phyloP scores from a whole-genome alignment of 2,329 filamentous ascomycete species.

The Dothistroma septosporum region DNA sequence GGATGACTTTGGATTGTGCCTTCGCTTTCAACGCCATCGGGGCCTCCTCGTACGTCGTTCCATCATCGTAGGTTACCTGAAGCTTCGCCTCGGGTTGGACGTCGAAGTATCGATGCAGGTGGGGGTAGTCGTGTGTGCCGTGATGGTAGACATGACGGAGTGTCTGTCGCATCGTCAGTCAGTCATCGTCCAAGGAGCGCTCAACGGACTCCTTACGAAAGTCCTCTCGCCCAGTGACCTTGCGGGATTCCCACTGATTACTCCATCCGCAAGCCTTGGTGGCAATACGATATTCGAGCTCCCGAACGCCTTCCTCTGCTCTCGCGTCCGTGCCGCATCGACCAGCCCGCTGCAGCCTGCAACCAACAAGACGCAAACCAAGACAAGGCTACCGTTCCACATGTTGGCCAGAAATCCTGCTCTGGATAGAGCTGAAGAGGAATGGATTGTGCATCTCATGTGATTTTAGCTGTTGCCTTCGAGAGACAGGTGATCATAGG shows the following conservation, averaged over 20 bases:
- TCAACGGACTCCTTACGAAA: conserved; percentile 27
- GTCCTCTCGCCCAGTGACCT: conserved; percentile 24
- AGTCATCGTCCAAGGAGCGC: not conserved
- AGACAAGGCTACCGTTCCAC: conserved; percentile 17
- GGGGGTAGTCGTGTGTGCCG: conserved; percentile 73
- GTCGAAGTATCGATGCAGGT: conserved; percentile 72
- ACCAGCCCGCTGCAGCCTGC: conserved; percentile 12
- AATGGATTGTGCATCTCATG: conserved; percentile 4
- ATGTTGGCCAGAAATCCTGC: conserved; percentile 5
- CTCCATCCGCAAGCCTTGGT: conserved; percentile 13
- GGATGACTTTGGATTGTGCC: conserved; percentile 56
- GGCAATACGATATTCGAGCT: conserved; percentile 25
- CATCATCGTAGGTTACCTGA: conserved; percentile 27
- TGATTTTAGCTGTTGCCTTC: conserved; percentile 1
- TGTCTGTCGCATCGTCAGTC: conserved; percentile 40
- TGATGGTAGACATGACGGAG: conserved; percentile 92
- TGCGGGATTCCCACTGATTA: conserved; percentile 11
- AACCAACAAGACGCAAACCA: conserved; percentile 17
- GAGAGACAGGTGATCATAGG: not conserved
- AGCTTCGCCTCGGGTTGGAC: conserved; percentile 55
- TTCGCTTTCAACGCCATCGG: conserved; percentile 43
- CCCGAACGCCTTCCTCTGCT: conserved; percentile 19
- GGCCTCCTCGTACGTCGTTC: conserved; percentile 37
- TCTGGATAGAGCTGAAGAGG: conserved; percentile 4
- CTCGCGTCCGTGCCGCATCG: conserved; percentile 18